Percentiles rank a stretch among this genome's conserved stretches.
Evolutionary conservation across 495 filamentous ascomycete species (phyloP).

Genomic region (Neurospora sublineolata): DNA sequence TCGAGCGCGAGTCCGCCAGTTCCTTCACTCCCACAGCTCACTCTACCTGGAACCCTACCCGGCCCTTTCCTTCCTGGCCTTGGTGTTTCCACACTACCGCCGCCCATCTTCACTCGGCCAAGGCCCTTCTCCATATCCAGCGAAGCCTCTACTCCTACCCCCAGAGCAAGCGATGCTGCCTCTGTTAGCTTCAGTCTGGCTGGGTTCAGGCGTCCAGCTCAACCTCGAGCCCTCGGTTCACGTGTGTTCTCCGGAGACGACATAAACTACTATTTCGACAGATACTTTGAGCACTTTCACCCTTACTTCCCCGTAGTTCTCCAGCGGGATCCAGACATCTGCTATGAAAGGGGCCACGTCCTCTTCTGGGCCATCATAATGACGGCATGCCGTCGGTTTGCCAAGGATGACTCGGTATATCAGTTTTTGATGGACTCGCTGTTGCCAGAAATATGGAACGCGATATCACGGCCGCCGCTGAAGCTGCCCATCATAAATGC

Average conservation of each 20-base stretch:
- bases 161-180: slow-evolving; percentile 4
- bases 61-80: slow-evolving; percentile 1
- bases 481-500: slow-evolving; percentile 30
- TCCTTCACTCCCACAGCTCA: not conserved
- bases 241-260: slow-evolving; percentile 35
- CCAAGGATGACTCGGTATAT: slow-evolving; percentile 28
- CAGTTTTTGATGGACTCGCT: slow-evolving; percentile 29
- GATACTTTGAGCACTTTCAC: slow-evolving; percentile 33
- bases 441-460: slow-evolving; percentile 24
- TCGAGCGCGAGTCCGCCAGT: not conserved
- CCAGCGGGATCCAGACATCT: slow-evolving; percentile 26
- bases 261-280: slow-evolving; percentile 35
- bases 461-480: slow-evolving; percentile 24
- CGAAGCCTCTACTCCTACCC: slow-evolving; percentile 7
- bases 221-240: slow-evolving; percentile 31
- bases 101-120: slow-evolving; percentile 7
- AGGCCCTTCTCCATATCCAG: slow-evolving; percentile 5
- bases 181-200: not conserved
- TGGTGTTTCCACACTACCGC: slow-evolving; percentile 3
- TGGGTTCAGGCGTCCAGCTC: slow-evolving; percentile 9
- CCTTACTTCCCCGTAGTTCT: slow-evolving; percentile 33
- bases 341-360: slow-evolving; percentile 25
- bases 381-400: slow-evolving; percentile 31
- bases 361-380: slow-evolving; percentile 37
- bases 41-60: not conserved